Percentiles rank a stretch among this genome's conserved stretches.
Conservation (phyloP, 2,329 filamentous ascomycete species). For the Trichoderma sp. region DNA sequence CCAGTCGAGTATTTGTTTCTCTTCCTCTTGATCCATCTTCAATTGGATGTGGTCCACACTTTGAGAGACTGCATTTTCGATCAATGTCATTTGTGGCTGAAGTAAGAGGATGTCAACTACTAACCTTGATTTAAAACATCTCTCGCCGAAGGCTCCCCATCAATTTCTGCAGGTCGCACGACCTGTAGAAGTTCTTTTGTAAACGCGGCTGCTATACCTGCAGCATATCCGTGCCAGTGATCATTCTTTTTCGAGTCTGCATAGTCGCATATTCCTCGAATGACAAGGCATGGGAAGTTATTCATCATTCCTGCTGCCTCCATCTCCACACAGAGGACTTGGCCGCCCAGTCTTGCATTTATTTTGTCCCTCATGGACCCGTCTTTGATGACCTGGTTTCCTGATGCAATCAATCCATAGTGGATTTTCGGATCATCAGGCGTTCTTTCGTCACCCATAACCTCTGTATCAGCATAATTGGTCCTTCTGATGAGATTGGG, state of each 20-base stretch:
- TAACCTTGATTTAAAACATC: neutral
- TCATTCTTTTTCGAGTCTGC: neutral
- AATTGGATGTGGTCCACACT: neutral
- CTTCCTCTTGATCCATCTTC: neutral
- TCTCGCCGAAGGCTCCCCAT: neutral
- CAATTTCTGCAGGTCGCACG: neutral
- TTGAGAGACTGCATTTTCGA: neutral
- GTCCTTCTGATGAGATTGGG: no score
- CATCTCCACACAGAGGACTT: neutral
- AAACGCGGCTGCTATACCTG: neutral
- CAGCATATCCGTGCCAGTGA: neutral
- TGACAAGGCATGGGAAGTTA: neutral
- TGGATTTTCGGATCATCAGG: neutral
- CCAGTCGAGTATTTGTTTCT: neutral
- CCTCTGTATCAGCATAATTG: no score
- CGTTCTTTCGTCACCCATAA: neutral
- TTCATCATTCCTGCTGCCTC: neutral
- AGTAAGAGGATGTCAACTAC: neutral
- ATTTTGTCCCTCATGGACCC: neutral
- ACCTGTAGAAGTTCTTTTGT: neutral
- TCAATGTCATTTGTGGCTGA: neutral
- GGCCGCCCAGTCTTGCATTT: neutral
- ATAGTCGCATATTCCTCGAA: neutral
- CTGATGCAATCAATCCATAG: neutral
- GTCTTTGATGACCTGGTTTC: neutral